Percentiles rank a stretch among this genome's conserved stretches.
phyloP scores from a whole-genome alignment of 106 monocot species.

The Allium sativum region DNA sequence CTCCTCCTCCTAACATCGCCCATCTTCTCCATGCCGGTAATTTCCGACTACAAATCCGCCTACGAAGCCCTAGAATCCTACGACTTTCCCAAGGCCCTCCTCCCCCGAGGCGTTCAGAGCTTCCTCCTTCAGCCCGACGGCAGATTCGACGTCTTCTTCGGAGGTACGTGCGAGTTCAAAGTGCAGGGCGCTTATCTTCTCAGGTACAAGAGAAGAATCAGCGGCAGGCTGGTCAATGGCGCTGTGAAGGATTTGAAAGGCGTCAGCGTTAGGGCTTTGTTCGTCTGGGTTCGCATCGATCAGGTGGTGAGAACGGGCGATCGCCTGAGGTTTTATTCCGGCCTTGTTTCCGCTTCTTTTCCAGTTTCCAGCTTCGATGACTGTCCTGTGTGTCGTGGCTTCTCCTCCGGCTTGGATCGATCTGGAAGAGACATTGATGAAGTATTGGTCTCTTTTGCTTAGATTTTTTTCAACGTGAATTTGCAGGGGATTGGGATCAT shows the following conservation, averaged over 20 bases:
- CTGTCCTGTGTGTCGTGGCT: conserved; percentile 40
- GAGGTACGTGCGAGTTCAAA: conserved; percentile 23
- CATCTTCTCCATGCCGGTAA: neutral
- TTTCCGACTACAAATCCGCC: conserved; percentile 6
- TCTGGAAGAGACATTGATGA: no score
- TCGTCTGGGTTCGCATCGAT: conserved; percentile 57
- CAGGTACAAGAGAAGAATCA: conserved; percentile 31
- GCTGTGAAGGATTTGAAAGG: conserved; percentile 33
- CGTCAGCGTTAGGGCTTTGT: conserved; percentile 51
- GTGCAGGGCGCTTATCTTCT: conserved; percentile 23
- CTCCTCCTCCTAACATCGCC: neutral
- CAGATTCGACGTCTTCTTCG: conserved; percentile 27
- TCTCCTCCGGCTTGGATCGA: no score
- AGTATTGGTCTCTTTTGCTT: no score
- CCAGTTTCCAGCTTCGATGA: conserved; percentile 49
- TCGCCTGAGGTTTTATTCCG: conserved; percentile 47
- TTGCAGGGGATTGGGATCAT: no score
- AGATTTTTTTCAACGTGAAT: no score
- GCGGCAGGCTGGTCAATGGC: conserved; percentile 33
- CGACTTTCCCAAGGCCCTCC: conserved; percentile 31
- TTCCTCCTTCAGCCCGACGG: conserved; percentile 22
- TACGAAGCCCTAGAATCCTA: conserved; percentile 28
- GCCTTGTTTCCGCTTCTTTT: conserved; percentile 52
- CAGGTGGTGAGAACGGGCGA: conserved; percentile 28
- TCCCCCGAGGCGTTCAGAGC: conserved; percentile 31